Conservation (phyloP, 371 early-diverging fungal genomes). For the Mucor indicus region DNA sequence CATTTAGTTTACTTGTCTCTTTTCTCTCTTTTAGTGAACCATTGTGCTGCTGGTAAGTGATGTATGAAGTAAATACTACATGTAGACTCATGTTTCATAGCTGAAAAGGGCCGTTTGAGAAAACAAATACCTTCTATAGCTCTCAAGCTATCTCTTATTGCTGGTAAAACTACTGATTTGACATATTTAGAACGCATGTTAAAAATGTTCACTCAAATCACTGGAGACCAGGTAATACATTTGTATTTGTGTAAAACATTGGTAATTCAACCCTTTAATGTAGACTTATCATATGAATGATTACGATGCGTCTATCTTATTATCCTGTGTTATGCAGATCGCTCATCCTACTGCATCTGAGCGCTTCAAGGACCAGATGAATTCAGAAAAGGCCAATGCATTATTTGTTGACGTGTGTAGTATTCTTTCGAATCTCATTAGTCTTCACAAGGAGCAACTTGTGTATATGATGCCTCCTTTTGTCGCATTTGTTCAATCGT, state of each 20-base stretch:
- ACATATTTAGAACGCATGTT: slow-evolving; percentile 32
- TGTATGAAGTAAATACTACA: neutral
- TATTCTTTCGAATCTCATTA: slow-evolving; percentile 40
- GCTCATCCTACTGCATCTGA: slow-evolving; percentile 27
- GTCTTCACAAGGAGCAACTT: slow-evolving; percentile 46
- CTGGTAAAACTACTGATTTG: slow-evolving; percentile 32
- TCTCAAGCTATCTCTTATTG: slow-evolving; percentile 32
- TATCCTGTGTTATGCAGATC: slow-evolving; percentile 34
- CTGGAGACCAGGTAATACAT: slow-evolving; percentile 31
- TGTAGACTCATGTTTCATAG: slow-evolving; percentile 17
- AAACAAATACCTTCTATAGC: slow-evolving; percentile 39
- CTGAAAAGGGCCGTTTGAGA: slow-evolving; percentile 39
- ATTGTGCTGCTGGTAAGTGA: slow-evolving; percentile 17
- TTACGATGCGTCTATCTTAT: slow-evolving; percentile 30
- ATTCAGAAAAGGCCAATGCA: slow-evolving; percentile 16
- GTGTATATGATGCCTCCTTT: slow-evolving; percentile 47
- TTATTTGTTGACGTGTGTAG: slow-evolving; percentile 45
- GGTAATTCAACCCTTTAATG: slow-evolving; percentile 6
- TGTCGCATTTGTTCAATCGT: slow-evolving; percentile 43
- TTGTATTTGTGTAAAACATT: slow-evolving; percentile 15
- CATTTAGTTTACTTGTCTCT: slow-evolving; percentile 30
- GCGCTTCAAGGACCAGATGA: slow-evolving; percentile 17
- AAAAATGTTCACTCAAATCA: slow-evolving; percentile 34
- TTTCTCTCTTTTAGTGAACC: slow-evolving; percentile 12
- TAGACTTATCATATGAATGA: slow-evolving; percentile 20